These are phyloP conservation scores for Auriscalpium orientale DNA, from an alignment of 768 basidiomycete genomes.

Conservation along the genomic window DNA sequence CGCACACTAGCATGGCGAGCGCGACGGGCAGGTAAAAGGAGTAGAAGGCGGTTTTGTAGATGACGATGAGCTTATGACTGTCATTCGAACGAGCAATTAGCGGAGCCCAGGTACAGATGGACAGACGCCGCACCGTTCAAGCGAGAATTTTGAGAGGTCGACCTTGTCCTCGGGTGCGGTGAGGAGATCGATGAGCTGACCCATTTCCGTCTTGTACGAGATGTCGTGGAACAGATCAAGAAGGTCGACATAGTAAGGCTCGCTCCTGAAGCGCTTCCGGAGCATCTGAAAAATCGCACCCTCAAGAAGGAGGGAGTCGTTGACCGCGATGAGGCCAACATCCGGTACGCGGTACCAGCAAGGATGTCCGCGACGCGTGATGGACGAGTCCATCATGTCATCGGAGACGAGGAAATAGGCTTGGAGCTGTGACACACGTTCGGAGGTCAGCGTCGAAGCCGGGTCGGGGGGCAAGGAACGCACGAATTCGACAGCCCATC, in stretches of 20 bases:
- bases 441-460: neutral
- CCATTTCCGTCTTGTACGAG: constrained; percentile 90
- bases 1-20: constrained; percentile 77
- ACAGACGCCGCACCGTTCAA: constrained; percentile 53
- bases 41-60: constrained; percentile 97
- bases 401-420: constrained; percentile 95
- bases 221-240: constrained; percentile 87
- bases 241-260: constrained; percentile 81
- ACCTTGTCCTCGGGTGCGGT: constrained; percentile 89
- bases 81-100: neutral
- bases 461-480: constrained; percentile 22
- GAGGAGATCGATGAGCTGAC: constrained; percentile 92
- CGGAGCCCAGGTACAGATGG: neutral
- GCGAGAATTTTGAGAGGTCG: constrained; percentile 82
- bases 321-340: constrained; percentile 84
- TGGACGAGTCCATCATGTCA: constrained; percentile 94
- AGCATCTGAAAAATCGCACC: constrained; percentile 87
- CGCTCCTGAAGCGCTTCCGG: constrained; percentile 75
- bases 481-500: constrained; percentile 95
- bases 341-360: constrained; percentile 81
- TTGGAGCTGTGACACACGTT: constrained; percentile 58
- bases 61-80: constrained; percentile 87
- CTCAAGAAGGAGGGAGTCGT: constrained; percentile 96
- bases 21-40: constrained; percentile 99
- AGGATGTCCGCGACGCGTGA: constrained; percentile 89